Conservation (phyloP, 1,284 basidiomycete species). For the Volvariella volvacea region DNA sequence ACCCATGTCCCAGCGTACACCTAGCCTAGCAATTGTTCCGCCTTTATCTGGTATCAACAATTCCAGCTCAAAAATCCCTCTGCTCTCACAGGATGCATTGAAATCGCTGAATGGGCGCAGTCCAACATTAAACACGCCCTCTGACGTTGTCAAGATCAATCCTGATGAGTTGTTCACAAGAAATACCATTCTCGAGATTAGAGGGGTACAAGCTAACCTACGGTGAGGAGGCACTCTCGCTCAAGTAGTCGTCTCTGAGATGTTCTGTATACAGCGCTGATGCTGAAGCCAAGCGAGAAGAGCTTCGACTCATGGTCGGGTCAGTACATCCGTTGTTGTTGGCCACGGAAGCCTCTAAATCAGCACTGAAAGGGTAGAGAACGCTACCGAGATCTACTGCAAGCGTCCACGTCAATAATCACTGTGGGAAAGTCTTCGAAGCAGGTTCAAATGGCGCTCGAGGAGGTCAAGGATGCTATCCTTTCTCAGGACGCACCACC, state of each 20-base stretch:
- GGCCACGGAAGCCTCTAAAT: conserved; percentile 5
- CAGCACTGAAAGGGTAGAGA: conserved; percentile 62
- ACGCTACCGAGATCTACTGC: conserved; percentile 88
- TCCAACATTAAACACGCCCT: too few species aligned
- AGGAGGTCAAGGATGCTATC: conserved; percentile 52
- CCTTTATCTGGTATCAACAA: conserved; percentile 3
- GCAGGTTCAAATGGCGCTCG: conserved; percentile 51
- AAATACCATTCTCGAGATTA: conserved; percentile 71
- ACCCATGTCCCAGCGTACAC: conserved; percentile 11
- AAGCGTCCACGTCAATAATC: conserved; percentile 86
- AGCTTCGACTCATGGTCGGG: conserved; percentile 93
- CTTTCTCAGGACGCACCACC: conserved; percentile 37
- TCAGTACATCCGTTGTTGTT: conserved; percentile 37
- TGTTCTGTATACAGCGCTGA: conserved; percentile 50
- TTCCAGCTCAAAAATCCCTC: background rate
- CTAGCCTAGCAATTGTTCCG: conserved; percentile 1
- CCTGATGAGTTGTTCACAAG: conserved; percentile 80
- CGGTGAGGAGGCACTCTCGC: conserved; percentile 35
- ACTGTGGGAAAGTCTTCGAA: conserved; percentile 62
- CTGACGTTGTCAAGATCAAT: conserved; percentile 32
- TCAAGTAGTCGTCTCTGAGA: conserved; percentile 4
- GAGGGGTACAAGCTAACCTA: conserved; percentile 62
- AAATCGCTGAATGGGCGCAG: too few species aligned
- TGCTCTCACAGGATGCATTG: too few species aligned
- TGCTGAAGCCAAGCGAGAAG: conserved; percentile 87